These are phyloP conservation scores for Solanum chilense DNA, from an alignment of 257 asterid genomes.

Conservation along the genomic window DNA sequence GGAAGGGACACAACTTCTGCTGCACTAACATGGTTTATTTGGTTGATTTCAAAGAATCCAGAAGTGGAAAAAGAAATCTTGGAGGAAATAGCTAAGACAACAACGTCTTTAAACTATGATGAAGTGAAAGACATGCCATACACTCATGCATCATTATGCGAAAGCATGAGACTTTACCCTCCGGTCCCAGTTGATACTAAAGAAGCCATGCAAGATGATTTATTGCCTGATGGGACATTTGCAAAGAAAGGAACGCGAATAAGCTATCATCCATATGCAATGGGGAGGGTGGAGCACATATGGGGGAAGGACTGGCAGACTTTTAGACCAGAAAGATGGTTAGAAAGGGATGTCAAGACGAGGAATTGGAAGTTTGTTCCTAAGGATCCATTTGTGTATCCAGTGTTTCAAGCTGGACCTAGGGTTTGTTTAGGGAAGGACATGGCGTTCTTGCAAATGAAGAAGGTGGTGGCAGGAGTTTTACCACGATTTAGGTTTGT, in stretches of 20 bases:
- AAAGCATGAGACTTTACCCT: conserved; percentile 10
- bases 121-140: conserved; percentile 1
- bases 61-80: conserved; percentile 1
- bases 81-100: neutral
- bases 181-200: conserved; percentile 1
- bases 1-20: conserved; percentile 7
- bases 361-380: neutral
- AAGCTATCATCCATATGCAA: conserved; percentile 5
- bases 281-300: conserved; percentile 5
- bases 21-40: conserved; percentile 9
- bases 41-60: neutral
- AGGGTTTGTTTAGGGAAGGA: conserved; percentile 9
- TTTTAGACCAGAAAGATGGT: conserved; percentile 4
- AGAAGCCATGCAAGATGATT: neutral
- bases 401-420: conserved; percentile 11
- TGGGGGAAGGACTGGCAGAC: neutral
- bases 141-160: conserved; percentile 4
- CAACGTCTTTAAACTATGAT: neutral
- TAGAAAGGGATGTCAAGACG: neutral
- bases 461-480: neutral
- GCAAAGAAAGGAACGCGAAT: neutral
- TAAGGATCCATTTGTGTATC: neutral
- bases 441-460: conserved; percentile 8
- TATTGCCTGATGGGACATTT: conserved; percentile 5
- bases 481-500: neutral